These are phyloP conservation scores for Sporisorium graminicola DNA, from an alignment of 1,284 basidiomycete genomes.

Conservation along the genomic window DNA sequence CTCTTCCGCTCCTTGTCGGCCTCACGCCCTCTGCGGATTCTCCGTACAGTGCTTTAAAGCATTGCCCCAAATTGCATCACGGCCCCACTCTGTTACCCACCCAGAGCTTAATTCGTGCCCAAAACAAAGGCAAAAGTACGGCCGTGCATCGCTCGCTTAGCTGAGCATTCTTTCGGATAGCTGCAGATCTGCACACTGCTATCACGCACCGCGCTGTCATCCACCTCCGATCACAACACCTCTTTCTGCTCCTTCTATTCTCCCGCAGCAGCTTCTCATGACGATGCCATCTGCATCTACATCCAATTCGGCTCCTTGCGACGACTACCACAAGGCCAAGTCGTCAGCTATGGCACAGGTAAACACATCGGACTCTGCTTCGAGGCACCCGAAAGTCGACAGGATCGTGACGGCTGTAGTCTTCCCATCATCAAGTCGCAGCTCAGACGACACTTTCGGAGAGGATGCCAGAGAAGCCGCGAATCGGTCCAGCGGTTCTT, in stretches of 20 bases:
- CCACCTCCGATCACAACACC: background rate
- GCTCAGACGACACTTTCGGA: slow-evolving; percentile 15
- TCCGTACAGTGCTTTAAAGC: slow-evolving; percentile 12
- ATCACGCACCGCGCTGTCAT: background rate
- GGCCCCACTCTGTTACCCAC: slow-evolving; percentile 9
- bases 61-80: slow-evolving; percentile 6
- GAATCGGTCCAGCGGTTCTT: slow-evolving; percentile 22
- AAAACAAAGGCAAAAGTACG: background rate
- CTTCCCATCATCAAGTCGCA: slow-evolving; percentile 27
- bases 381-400: slow-evolving; percentile 15
- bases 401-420: slow-evolving; percentile 24
- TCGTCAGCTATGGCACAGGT: background rate
- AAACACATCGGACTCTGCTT: slow-evolving; percentile 5
- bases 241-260: background rate
- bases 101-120: slow-evolving; percentile 12
- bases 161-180: slow-evolving; percentile 2
- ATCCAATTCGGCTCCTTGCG: background rate
- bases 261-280: background rate
- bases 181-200: slow-evolving; percentile 11
- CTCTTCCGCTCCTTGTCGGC: slow-evolving; percentile 12
- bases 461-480: slow-evolving; percentile 4
- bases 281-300: background rate
- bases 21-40: slow-evolving; percentile 17
- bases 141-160: slow-evolving; percentile 15
- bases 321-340: background rate